These are phyloP conservation scores for Orbilia blumenaviensis DNA, from an alignment of 2,329 filamentous ascomycete species.

Conservation along the genomic window DNA sequence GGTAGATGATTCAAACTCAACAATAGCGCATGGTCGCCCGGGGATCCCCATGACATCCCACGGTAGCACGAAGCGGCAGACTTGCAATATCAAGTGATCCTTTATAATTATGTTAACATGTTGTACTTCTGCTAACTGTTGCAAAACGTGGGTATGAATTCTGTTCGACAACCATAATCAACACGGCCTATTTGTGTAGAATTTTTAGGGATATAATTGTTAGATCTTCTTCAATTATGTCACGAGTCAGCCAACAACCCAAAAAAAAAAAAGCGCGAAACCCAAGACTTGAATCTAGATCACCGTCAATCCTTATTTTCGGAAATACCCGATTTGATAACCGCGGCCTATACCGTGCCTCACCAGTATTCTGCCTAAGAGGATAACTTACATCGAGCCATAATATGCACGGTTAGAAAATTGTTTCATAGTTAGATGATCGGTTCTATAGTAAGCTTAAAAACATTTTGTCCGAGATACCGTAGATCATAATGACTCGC, in stretches of 20 bases:
- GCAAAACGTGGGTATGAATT: background rate
- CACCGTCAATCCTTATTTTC: background rate
- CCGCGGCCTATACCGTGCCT: background rate
- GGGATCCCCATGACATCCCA: constrained; percentile 8
- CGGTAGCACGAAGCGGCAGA: background rate
- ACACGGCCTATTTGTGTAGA: background rate
- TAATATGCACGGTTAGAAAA: background rate
- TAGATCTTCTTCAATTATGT: background rate
- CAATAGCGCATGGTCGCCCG: background rate
- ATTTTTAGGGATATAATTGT: background rate
- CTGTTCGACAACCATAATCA: background rate
- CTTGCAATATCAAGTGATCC: background rate
- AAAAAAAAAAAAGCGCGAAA: too few species aligned
- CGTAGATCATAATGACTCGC: too few species aligned
- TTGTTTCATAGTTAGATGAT: background rate
- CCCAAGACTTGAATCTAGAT: background rate
- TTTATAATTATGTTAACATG: too few species aligned
- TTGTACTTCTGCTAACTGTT: background rate
- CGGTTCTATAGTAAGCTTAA: too few species aligned
- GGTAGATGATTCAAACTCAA: constrained; percentile 2
- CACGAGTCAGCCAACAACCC: background rate
- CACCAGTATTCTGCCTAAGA: background rate
- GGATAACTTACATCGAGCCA: background rate
- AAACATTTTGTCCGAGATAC: too few species aligned
- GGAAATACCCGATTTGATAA: background rate